Conservation (phyloP, 495 filamentous ascomycete species). For the Aspergillus indologenus region DNA sequence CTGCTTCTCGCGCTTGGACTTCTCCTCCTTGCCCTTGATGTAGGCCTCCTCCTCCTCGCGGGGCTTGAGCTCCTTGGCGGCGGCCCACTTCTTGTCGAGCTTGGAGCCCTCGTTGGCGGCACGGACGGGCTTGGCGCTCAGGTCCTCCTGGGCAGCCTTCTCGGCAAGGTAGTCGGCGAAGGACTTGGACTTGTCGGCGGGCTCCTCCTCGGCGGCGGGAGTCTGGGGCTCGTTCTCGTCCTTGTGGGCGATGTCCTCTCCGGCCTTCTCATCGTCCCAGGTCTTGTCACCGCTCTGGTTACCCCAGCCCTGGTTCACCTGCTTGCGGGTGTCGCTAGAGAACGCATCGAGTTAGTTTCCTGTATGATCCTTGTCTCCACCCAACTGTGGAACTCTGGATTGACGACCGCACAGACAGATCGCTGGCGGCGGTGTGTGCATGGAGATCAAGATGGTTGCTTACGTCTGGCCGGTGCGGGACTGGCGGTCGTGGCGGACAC, state of each 20-base stretch:
- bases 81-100: conserved; percentile 86
- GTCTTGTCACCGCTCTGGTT: conserved; percentile 72
- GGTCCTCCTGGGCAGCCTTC: conserved; percentile 73
- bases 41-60: conserved; percentile 70
- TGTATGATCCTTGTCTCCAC: background rate
- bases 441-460: conserved; percentile 16
- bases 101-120: conserved; percentile 87
- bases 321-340: conserved; percentile 82
- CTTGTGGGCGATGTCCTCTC: conserved; percentile 76
- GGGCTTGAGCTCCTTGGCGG: conserved; percentile 72
- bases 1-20: conserved; percentile 82
- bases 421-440: background rate
- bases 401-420: background rate
- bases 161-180: conserved; percentile 86
- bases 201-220: conserved; percentile 54
- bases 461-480: conserved; percentile 71
- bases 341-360: conserved; percentile 13
- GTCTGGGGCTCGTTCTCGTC: conserved; percentile 66
- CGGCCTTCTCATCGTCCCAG: conserved; percentile 84
- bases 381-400: background rate
- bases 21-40: conserved; percentile 71
- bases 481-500: conserved; percentile 76
- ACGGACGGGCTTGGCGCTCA: conserved; percentile 70
- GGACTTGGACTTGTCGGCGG: conserved; percentile 83
- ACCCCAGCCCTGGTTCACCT: conserved; percentile 88